Evolutionary conservation across 352 stramenopile species (phyloP).

Genomic region (Elongisporangium undulatum): DNA sequence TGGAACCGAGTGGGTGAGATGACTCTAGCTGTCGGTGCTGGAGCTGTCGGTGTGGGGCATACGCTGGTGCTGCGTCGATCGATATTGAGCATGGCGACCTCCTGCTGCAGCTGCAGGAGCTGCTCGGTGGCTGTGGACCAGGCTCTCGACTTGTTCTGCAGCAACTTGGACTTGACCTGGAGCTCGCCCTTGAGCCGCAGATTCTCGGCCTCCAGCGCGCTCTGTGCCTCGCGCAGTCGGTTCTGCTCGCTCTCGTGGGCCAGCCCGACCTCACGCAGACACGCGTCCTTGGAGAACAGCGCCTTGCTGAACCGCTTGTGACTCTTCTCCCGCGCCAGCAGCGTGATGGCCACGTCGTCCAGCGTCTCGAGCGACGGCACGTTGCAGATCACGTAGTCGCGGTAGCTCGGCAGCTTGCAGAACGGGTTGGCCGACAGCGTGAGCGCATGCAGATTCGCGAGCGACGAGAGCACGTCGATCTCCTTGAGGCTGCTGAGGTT

Average conservation of each 20-base stretch:
- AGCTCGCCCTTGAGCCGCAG: constrained; percentile 65
- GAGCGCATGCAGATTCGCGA: constrained; percentile 60
- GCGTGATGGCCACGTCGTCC: constrained; percentile 46
- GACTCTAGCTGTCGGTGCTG: background rate
- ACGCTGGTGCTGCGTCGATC: constrained; percentile 23
- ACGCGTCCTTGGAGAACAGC: constrained; percentile 50
- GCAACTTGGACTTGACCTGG: constrained; percentile 74
- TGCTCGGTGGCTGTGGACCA: constrained; percentile 78
- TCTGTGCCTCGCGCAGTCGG: constrained; percentile 45
- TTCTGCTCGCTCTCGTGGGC: constrained; percentile 53
- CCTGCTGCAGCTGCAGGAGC: constrained; percentile 73
- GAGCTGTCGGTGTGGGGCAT: background rate
- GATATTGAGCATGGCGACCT: constrained; percentile 78
- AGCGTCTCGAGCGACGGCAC: constrained; percentile 53
- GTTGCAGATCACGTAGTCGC: constrained; percentile 70
- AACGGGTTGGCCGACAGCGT: constrained; percentile 70
- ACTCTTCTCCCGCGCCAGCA: constrained; percentile 46
- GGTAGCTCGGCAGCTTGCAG: constrained; percentile 68
- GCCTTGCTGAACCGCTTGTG: constrained; percentile 53
- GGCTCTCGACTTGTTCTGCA: constrained; percentile 80
- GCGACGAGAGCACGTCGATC: constrained; percentile 48
- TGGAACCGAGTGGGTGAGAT: background rate
- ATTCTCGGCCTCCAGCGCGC: constrained; percentile 69
- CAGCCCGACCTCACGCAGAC: constrained; percentile 33
- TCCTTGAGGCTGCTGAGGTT: constrained; percentile 68